Percentiles rank a stretch among this genome's conserved stretches.
Evolutionary conservation across 805 yeast species (phyloP).

Genomic region (Candida xyloterini): DNA sequence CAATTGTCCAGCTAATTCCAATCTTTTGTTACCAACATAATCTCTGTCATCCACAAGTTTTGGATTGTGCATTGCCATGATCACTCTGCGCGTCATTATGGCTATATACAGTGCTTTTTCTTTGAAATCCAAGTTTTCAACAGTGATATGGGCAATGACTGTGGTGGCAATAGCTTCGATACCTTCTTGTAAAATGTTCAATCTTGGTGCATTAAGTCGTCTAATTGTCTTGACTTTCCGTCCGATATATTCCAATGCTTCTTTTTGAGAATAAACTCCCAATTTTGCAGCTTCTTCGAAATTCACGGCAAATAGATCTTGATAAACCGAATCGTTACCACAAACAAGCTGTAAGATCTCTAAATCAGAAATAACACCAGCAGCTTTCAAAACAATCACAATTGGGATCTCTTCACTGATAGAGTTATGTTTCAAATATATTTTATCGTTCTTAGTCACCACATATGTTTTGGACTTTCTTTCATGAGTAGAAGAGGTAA

Average conservation of each 20-base stretch:
- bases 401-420: slow-evolving; percentile 94
- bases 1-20: slow-evolving; percentile 95
- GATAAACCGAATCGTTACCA: slow-evolving; percentile 84
- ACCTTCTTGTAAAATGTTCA: slow-evolving; percentile 86
- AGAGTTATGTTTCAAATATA: slow-evolving; percentile 92
- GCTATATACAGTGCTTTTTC: slow-evolving; percentile 95
- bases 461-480: slow-evolving; percentile 97
- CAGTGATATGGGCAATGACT: slow-evolving; percentile 91
- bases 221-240: slow-evolving; percentile 88
- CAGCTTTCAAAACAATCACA: slow-evolving; percentile 88
- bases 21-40: slow-evolving; percentile 95
- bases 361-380: slow-evolving; percentile 87
- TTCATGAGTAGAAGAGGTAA: slow-evolving; percentile 96
- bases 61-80: slow-evolving; percentile 93
- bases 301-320: slow-evolving; percentile 88
- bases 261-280: slow-evolving; percentile 86
- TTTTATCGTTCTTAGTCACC: slow-evolving; percentile 83
- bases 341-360: slow-evolving; percentile 94
- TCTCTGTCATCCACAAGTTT: slow-evolving; percentile 97
- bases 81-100: slow-evolving; percentile 92
- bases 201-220: slow-evolving; percentile 77
- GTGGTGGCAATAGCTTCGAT: slow-evolving; percentile 95
- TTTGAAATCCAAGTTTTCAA: slow-evolving; percentile 76
- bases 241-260: slow-evolving; percentile 90
- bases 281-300: slow-evolving; percentile 89